Conservation (phyloP, 2,329 filamentous ascomycete species). For the Thielaviopsis ethacetica region DNA sequence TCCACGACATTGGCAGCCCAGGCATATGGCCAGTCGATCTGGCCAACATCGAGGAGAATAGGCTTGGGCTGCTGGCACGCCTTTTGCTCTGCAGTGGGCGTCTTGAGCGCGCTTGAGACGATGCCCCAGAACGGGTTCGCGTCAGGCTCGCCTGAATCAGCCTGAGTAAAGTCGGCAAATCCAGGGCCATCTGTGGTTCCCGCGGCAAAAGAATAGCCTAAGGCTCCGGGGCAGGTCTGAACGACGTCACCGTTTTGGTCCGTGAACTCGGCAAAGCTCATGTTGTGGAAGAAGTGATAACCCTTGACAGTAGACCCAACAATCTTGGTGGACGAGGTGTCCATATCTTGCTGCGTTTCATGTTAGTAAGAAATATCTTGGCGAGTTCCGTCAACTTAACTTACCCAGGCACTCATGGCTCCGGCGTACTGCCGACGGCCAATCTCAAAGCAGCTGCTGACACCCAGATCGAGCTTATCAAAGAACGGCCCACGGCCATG, state of each 20-base stretch:
- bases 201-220: slow-evolving; percentile 80
- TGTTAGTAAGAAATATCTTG: not conserved
- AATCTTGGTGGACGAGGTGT: slow-evolving; percentile 30
- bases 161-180: slow-evolving; percentile 79
- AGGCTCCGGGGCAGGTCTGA: slow-evolving; percentile 64
- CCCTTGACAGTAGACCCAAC: slow-evolving; percentile 52
- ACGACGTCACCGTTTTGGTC: slow-evolving; percentile 56
- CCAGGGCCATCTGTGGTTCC: slow-evolving; percentile 83
- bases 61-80: slow-evolving; percentile 69
- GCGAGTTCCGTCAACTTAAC: not conserved
- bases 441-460: slow-evolving; percentile 62
- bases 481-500: slow-evolving; percentile 56
- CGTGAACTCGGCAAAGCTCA: slow-evolving; percentile 55
- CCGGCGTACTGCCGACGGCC: slow-evolving; percentile 49
- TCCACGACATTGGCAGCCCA: slow-evolving; percentile 87
- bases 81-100: slow-evolving; percentile 51
- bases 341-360: slow-evolving; percentile 33
- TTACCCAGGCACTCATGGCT: slow-evolving; percentile 24
- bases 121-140: slow-evolving; percentile 62
- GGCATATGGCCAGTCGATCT: slow-evolving; percentile 55
- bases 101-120: slow-evolving; percentile 53
- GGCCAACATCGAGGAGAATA: slow-evolving; percentile 72
- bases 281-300: slow-evolving; percentile 67
- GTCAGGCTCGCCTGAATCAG: slow-evolving; percentile 51
- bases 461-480: slow-evolving; percentile 49